Conservation (phyloP, 2,329 filamentous ascomycete species). For the Apiospora sp. region DNA sequence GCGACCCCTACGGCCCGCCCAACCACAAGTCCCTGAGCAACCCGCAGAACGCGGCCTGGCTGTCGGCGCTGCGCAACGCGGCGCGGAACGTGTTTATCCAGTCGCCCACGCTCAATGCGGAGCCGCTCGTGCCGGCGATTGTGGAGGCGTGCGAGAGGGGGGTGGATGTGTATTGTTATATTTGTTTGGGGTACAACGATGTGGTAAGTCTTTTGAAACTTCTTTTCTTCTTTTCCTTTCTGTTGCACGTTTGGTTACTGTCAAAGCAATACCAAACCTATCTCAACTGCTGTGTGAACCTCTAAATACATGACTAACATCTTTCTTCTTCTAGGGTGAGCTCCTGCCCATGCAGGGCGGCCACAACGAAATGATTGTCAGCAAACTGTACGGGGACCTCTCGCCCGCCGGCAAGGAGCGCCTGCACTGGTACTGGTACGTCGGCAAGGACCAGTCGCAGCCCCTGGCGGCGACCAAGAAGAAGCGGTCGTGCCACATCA, state of each 20-base stretch:
- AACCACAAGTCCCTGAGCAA: conserved; percentile 67
- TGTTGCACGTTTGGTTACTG: neutral
- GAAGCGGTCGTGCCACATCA: conserved; percentile 76
- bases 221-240: neutral
- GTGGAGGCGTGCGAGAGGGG: conserved; percentile 71
- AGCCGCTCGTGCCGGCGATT: conserved; percentile 70
- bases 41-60: conserved; percentile 79
- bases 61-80: conserved; percentile 74
- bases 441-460: conserved; percentile 74
- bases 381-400: conserved; percentile 64
- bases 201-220: conserved; percentile 48
- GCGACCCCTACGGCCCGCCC: conserved; percentile 70
- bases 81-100: conserved; percentile 75
- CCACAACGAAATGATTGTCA: conserved; percentile 75
- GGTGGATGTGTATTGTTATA: conserved; percentile 72
- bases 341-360: conserved; percentile 79
- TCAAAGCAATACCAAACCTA: no score
- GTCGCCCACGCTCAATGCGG: conserved; percentile 78
- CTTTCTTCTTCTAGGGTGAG: conserved; percentile 61
- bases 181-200: conserved; percentile 84
- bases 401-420: conserved; percentile 53
- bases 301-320: neutral
- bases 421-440: conserved; percentile 74
- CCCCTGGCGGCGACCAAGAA: conserved; percentile 74
- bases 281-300: neutral